phyloP scores from a whole-genome alignment of 345 rosid species.

The Aquilaria sinensis region DNA sequence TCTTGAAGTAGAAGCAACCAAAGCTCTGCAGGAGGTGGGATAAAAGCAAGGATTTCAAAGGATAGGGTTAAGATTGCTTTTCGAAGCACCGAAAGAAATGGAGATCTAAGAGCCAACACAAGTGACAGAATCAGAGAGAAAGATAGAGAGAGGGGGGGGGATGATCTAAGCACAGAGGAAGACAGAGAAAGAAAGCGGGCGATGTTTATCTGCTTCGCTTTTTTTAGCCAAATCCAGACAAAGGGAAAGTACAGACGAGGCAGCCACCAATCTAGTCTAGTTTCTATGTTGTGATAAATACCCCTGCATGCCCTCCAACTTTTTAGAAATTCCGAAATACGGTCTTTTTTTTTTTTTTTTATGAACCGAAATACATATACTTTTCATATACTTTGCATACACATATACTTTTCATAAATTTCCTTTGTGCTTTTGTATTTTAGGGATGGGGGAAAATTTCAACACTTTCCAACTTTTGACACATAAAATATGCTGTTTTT shows the following conservation, averaged over 20 bases:
- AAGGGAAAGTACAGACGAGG: constrained; percentile 14
- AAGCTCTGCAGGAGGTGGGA: not conserved
- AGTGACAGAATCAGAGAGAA: not conserved
- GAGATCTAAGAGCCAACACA: constrained; percentile 19
- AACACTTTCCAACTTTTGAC: too few relatives aligned
- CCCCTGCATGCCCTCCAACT: too few relatives aligned
- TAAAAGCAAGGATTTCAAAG: constrained; percentile 5
- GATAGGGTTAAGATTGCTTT: constrained; percentile 14
- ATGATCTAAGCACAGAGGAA: not conserved
- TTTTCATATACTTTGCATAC: too few relatives aligned
- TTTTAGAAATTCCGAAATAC: too few relatives aligned
- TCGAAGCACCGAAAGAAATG: constrained; percentile 35
- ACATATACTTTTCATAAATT: too few relatives aligned
- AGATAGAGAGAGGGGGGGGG: not conserved
- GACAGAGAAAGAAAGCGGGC: constrained; percentile 11
- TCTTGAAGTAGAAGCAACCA: constrained; percentile 63
- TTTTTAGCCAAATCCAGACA: constrained; percentile 9
- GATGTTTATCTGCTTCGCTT: constrained; percentile 22
- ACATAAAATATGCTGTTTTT: too few relatives aligned
- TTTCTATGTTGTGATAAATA: too few relatives aligned
- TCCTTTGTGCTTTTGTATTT: too few relatives aligned
- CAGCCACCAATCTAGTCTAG: constrained; percentile 6
- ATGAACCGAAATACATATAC: too few relatives aligned
- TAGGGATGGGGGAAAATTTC: too few relatives aligned
- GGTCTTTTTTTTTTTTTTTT: too few relatives aligned